Evolutionary conservation across 768 basidiomycete genomes (phyloP).

Genomic region (Myochromella boudieri): DNA sequence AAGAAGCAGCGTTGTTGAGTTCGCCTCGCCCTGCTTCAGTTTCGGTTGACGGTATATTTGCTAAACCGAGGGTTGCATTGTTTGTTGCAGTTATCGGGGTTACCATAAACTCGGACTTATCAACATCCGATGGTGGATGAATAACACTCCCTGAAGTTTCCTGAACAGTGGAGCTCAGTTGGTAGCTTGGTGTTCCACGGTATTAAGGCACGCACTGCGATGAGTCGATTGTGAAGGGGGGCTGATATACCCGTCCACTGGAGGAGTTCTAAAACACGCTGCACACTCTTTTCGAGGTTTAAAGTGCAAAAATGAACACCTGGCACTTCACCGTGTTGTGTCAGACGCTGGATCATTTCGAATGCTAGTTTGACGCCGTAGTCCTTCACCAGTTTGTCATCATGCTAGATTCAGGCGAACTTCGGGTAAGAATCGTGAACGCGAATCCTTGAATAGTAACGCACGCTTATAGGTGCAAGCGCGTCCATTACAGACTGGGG

Average conservation of each 20-base stretch:
- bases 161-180: conserved; percentile 6
- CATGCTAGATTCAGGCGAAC: too few relatives aligned
- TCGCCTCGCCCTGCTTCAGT: conserved; percentile 69
- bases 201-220: conserved; percentile 44
- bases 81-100: conserved; percentile 66
- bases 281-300: conserved; percentile 95
- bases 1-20: conserved; percentile 72
- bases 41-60: conserved; percentile 46
- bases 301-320: conserved; percentile 96
- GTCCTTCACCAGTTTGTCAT: conserved; percentile 92
- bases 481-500: conserved; percentile 64
- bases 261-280: conserved; percentile 77
- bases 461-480: conserved; percentile 75
- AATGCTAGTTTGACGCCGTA: conserved; percentile 89
- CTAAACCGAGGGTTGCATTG: conserved; percentile 57
- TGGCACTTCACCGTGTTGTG: conserved; percentile 51
- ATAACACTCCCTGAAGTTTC: conserved; percentile 38
- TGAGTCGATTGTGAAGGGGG: conserved; percentile 60
- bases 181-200: too few relatives aligned
- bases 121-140: conserved; percentile 23
- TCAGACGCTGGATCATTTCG: conserved; percentile 68
- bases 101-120: conserved; percentile 45
- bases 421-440: too few relatives aligned
- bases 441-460: conserved; percentile 15
- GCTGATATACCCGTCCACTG: conserved; percentile 60